These are phyloP conservation scores for Acanthamoeba triangularis DNA, from an alignment of 208 protist genomes.

Conservation along the genomic window DNA sequence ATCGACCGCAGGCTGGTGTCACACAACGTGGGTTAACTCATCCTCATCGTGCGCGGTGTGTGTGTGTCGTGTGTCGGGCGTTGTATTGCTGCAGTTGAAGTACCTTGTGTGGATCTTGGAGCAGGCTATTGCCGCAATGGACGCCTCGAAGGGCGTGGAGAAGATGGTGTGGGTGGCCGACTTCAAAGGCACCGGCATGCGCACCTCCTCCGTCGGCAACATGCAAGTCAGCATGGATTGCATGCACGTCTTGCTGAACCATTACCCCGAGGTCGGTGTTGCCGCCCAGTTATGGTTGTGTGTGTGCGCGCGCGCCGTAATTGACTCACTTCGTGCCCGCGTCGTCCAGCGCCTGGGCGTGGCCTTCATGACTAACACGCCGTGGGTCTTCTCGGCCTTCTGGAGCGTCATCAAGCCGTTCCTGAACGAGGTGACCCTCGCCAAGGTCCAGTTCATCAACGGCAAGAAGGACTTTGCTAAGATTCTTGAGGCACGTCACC, in stretches of 20 bases:
- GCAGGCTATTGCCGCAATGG: slow-evolving; percentile 57
- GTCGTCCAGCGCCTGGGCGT: slow-evolving; percentile 28
- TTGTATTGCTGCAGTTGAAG: slow-evolving; percentile 21
- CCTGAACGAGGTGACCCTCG: slow-evolving; percentile 69
- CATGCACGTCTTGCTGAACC: slow-evolving; percentile 71
- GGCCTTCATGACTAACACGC: slow-evolving; percentile 74
- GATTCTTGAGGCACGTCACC: slow-evolving; percentile 10
- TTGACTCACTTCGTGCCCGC: not conserved
- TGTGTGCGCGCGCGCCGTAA: not conserved
- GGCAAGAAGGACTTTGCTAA: slow-evolving; percentile 61
- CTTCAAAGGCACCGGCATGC: slow-evolving; percentile 62
- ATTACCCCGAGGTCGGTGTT: slow-evolving; percentile 42
- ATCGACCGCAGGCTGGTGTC: not conserved
- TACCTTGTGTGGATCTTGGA: slow-evolving; percentile 70
- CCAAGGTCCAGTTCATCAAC: slow-evolving; percentile 67
- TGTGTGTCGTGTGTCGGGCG: too few relatives aligned
- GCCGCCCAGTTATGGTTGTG: not conserved
- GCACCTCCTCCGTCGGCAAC: slow-evolving; percentile 47
- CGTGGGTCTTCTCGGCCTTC: slow-evolving; percentile 67
- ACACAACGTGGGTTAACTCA: not conserved
- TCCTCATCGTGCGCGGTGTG: not conserved
- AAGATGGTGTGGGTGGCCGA: slow-evolving; percentile 71
- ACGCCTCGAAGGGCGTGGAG: slow-evolving; percentile 59
- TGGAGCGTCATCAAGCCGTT: slow-evolving; percentile 71
- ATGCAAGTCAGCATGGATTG: slow-evolving; percentile 65